phyloP scores from a whole-genome alignment of 345 rosid genomes.

The Acer yangbiense region DNA sequence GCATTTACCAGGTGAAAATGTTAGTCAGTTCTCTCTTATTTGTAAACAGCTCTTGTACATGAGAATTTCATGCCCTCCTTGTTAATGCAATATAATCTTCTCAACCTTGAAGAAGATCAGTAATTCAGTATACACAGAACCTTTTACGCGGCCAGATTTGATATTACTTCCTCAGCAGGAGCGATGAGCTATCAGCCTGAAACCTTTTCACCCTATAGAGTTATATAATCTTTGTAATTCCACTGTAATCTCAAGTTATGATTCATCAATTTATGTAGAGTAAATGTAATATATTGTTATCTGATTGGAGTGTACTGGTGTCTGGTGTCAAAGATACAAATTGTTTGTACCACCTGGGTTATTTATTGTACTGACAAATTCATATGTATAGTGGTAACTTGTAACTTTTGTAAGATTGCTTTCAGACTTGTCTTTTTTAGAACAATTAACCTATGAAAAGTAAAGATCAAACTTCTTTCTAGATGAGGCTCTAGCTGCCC shows the following conservation, averaged over 20 bases:
- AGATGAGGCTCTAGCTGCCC: too few species aligned
- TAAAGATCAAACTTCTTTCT: too few species aligned
- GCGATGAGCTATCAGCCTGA: background rate
- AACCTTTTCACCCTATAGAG: background rate
- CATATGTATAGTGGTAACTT: too few species aligned
- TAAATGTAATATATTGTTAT: background rate
- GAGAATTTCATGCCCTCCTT: background rate
- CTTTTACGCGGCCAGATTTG: background rate
- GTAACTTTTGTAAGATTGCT: too few species aligned
- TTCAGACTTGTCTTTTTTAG: too few species aligned
- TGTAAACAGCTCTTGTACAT: background rate
- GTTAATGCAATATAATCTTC: slow-evolving; percentile 1
- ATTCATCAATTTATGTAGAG: slow-evolving; percentile 1
- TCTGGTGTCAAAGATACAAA: background rate
- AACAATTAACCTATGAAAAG: too few species aligned
- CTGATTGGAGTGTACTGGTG: background rate
- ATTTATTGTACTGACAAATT: too few species aligned
- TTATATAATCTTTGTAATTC: background rate
- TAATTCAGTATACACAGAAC: background rate
- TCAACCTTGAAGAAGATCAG: too few species aligned
- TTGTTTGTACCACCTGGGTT: background rate
- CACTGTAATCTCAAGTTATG: background rate
- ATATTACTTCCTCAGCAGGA: background rate
- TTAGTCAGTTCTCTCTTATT: too few species aligned
- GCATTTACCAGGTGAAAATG: background rate